Percentiles rank a stretch among this genome's conserved stretches.
These are phyloP conservation scores for Phymatotrichopsis omnivora DNA, from an alignment of 2,329 filamentous ascomycete genomes.

Conservation along the genomic window DNA sequence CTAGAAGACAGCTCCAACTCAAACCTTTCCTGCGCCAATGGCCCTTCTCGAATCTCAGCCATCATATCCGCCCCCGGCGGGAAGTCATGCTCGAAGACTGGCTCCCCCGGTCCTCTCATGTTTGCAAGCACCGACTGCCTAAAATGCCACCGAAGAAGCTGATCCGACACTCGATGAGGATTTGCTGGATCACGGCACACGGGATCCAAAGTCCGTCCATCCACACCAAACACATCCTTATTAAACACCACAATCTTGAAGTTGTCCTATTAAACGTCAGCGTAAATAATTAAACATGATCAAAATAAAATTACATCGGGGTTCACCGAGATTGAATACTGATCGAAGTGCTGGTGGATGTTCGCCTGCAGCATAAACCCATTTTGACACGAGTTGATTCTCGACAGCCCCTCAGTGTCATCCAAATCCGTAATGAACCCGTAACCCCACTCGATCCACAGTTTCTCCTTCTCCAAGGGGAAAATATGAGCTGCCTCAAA, in stretches of 20 bases:
- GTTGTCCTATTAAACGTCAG: not conserved
- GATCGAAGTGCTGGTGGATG: not conserved
- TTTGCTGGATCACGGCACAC: not conserved
- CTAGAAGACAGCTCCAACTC: constrained; percentile 2
- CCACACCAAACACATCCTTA: not conserved
- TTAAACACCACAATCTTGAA: constrained; percentile 1
- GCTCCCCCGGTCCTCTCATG: no score
- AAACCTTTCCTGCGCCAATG: constrained; percentile 3
- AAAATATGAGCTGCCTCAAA: constrained; percentile 23
- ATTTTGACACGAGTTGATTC: constrained; percentile 2
- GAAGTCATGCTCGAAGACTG: constrained; percentile 25
- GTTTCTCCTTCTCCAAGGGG: constrained; percentile 11
- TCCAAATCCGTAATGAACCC: not conserved
- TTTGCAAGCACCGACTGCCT: constrained; percentile 2
- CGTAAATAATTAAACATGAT: not conserved
- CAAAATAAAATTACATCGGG: not conserved
- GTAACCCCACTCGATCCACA: constrained; percentile 5
- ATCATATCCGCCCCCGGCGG: constrained; percentile 31
- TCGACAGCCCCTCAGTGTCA: constrained; percentile 1
- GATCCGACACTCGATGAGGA: constrained; percentile 5
- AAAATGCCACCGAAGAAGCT: constrained; percentile 11
- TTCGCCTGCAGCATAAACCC: constrained; percentile 2
- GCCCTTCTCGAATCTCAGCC: constrained; percentile 25
- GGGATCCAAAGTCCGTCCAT: not conserved
- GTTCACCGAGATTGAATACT: constrained; percentile 2